Evolutionary conservation across 2,329 filamentous ascomycete genomes (phyloP), one percentile per base, ranked within the genome.

Genomic region (Nemania sp.): DNA sequence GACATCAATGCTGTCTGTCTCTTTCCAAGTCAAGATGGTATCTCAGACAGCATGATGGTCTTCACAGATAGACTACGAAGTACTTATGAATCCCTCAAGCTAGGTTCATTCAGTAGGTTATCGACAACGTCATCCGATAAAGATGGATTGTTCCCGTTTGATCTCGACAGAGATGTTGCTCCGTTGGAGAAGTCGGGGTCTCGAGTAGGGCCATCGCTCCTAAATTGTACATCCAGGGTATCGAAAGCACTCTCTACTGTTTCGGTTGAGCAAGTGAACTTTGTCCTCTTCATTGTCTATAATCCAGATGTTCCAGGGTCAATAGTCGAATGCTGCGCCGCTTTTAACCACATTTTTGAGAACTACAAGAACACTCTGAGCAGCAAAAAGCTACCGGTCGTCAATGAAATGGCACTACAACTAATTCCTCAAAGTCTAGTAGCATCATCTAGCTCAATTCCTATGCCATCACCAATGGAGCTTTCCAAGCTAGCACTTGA

Each of bases 241-340:
- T 83, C 82, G 58, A 81, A 82, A 66, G 81, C 82, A 18, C 76
- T 89, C 20, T 79, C 81, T 1, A 80, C 80, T 13, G 77, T 82
- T 52, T 76, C 80, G 2, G 77, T 78, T 2, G 79, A 82, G 29
- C 81, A 84, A 49, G 85, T 85, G 66, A 93, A 90, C 72, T 86
- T 93, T 66, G 91, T 96, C 18, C 84, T 96, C 18, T 95, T 93
- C 76, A 89, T 94, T 73, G 82, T 94, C 43, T 93, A 94, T 78
- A 88, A 89, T 0, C 89, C 91, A 2, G 84, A 87, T 18, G 85
- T 87, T 53, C 83, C 88, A 1, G 83, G 84, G 4, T 87, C 90
- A 64, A 81, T 93, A 75, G 85, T 91, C 15, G 89, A 93, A 69
- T 87, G 93, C 1, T 95, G 92, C 75, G 85, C 88, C 11, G 89